Evolutionary conservation across 2,329 filamentous ascomycete species (phyloP).

Genomic region (Fusarium sambucinum): DNA sequence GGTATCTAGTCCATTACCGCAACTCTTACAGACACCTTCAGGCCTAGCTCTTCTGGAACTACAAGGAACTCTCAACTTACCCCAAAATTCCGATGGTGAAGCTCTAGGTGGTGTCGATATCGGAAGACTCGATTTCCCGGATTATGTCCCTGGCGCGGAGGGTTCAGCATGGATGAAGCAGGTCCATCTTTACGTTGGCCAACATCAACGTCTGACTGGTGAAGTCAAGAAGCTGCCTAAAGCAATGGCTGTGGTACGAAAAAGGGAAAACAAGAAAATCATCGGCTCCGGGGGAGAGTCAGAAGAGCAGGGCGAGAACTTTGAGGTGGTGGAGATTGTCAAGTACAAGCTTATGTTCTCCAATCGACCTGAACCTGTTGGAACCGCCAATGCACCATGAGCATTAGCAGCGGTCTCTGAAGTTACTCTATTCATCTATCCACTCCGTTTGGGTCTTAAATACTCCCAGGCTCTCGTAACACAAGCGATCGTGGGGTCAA

Average conservation of each 20-base stretch:
- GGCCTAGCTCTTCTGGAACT: constrained; percentile 92
- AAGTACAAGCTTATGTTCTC: constrained; percentile 90
- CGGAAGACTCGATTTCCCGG: constrained; percentile 82
- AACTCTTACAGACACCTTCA: constrained; percentile 87
- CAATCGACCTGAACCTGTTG: constrained; percentile 85
- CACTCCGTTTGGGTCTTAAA: no score
- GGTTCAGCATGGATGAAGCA: constrained; percentile 87
- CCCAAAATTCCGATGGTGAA: constrained; percentile 56
- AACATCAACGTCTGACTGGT: constrained; percentile 88
- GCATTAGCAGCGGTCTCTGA: background rate
- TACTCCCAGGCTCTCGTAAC: background rate
- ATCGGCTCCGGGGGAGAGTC: constrained; percentile 57
- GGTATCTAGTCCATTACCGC: constrained; percentile 72
- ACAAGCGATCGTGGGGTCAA: background rate
- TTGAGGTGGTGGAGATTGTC: constrained; percentile 90
- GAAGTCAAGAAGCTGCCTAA: constrained; percentile 88
- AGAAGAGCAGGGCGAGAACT: constrained; percentile 58
- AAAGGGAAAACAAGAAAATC: constrained; percentile 60
- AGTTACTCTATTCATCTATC: background rate
- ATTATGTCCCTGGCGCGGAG: constrained; percentile 66
- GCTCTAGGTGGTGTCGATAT: constrained; percentile 58
- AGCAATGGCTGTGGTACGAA: constrained; percentile 82
- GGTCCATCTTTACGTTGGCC: constrained; percentile 88
- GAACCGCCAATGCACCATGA: constrained; percentile 56
- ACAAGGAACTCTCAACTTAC: constrained; percentile 88